Conservation (phyloP, 768 basidiomycete species). For the Neoboletus magnificus region DNA sequence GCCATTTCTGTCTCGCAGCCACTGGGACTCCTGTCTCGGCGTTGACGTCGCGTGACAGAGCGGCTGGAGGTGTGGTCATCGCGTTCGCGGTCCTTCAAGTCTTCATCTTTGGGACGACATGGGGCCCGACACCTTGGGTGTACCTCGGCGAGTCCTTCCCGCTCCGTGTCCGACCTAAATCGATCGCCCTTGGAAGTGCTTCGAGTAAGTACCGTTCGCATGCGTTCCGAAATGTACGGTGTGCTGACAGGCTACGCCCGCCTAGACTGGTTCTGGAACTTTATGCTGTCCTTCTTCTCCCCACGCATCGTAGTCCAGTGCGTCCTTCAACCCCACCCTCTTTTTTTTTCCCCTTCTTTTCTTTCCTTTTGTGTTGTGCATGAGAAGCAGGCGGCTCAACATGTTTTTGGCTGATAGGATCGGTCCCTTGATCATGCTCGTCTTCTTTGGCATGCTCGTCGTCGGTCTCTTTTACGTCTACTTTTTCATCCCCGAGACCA, state of each 20-base stretch:
- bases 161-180: slow-evolving; percentile 72
- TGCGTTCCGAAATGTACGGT: not conserved
- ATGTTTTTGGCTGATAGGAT: slow-evolving; percentile 38
- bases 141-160: slow-evolving; percentile 82
- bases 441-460: slow-evolving; percentile 72
- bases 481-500: slow-evolving; percentile 78
- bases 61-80: slow-evolving; percentile 65
- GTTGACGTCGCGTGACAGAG: slow-evolving; percentile 54
- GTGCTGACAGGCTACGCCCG: slow-evolving; percentile 3
- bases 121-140: slow-evolving; percentile 76
- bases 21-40: slow-evolving; percentile 42
- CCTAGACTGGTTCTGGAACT: slow-evolving; percentile 69
- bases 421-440: slow-evolving; percentile 69
- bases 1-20: slow-evolving; percentile 64
- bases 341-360: not conserved
- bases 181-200: slow-evolving; percentile 71
- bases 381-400: not conserved
- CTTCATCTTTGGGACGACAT: slow-evolving; percentile 67
- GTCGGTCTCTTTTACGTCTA: slow-evolving; percentile 73
- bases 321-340: slow-evolving; percentile 7
- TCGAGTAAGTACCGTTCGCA: slow-evolving; percentile 34
- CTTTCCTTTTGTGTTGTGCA: too few relatives aligned
- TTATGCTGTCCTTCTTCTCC: slow-evolving; percentile 69
- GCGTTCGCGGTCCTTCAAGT: slow-evolving; percentile 79
- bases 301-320: slow-evolving; percentile 60